Percentiles rank a stretch among this genome's conserved stretches.
Evolutionary conservation across 305 asterid genomes (phyloP).

Genomic region (Plantago lanceolata): DNA sequence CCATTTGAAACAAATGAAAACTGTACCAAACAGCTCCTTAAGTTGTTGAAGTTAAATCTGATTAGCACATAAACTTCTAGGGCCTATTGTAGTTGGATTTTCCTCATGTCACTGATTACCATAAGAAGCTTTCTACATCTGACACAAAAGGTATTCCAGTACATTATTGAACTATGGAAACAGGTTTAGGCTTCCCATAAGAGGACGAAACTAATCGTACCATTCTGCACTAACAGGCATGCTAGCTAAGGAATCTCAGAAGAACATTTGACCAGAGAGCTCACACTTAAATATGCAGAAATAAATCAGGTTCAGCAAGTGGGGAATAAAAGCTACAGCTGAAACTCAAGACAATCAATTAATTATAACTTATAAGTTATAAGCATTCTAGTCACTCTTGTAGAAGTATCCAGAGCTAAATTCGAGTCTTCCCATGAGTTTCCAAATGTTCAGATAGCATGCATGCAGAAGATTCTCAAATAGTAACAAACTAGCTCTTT

Average conservation of each 20-base stretch:
- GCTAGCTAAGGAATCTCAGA: neutral
- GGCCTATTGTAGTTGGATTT: too few species aligned
- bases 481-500: neutral
- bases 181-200: neutral
- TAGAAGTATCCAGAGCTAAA: too few species aligned
- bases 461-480: neutral
- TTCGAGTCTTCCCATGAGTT: too few species aligned
- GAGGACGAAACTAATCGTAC: neutral
- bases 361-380: too few species aligned
- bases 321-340: neutral
- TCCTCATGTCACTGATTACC: too few species aligned
- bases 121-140: neutral
- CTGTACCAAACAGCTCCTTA: too few species aligned
- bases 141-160: neutral
- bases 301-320: neutral
- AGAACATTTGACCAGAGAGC: neutral
- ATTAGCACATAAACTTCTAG: too few species aligned
- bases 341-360: too few species aligned
- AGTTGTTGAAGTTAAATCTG: too few species aligned
- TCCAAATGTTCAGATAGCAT: too few species aligned
- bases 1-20: too few species aligned
- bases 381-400: neutral
- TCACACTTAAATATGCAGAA: neutral
- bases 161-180: neutral
- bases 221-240: too few species aligned